phyloP scores from a whole-genome alignment of 108 stramenopile species.

The Nitzschia palea region DNA sequence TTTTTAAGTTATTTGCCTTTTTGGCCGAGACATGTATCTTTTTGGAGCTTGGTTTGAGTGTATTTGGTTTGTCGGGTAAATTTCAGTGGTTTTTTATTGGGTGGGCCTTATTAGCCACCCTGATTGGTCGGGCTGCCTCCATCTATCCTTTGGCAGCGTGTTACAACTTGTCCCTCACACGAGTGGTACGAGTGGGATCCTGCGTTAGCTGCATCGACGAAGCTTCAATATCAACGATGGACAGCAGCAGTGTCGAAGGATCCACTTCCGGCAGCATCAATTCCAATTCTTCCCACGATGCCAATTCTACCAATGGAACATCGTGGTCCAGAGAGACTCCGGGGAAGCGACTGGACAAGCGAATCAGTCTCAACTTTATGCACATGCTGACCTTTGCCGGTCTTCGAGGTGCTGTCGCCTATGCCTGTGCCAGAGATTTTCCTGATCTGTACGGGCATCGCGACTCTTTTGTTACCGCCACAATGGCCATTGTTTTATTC shows the following conservation, averaged over 20 bases:
- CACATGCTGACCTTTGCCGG: slow-evolving; percentile 78
- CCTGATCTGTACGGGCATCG: slow-evolving; percentile 50
- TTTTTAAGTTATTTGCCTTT: slow-evolving; percentile 59
- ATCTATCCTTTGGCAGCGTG: slow-evolving; percentile 59
- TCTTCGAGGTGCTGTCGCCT: slow-evolving; percentile 76
- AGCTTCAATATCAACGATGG: neutral
- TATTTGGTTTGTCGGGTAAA: slow-evolving; percentile 38
- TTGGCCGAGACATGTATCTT: slow-evolving; percentile 81
- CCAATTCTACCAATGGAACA: neutral
- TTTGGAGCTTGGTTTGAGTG: slow-evolving; percentile 73
- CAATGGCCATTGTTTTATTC: slow-evolving; percentile 61
- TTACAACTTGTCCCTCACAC: slow-evolving; percentile 33
- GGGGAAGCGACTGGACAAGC: slow-evolving; percentile 22
- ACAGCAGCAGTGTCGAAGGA: neutral
- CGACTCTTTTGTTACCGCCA: slow-evolving; percentile 48
- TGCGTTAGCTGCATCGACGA: neutral
- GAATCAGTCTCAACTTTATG: slow-evolving; percentile 42
- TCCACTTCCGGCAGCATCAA: neutral
- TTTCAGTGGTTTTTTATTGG: slow-evolving; percentile 47
- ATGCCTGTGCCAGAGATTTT: slow-evolving; percentile 64
- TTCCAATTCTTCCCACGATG: neutral
- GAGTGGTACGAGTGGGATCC: neutral
- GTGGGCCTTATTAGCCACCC: slow-evolving; percentile 53
- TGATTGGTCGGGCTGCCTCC: slow-evolving; percentile 61
- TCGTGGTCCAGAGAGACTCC: slow-evolving; percentile 21